Evolutionary conservation across 1,284 basidiomycete genomes (phyloP), one percentile per base, ranked within the genome.

Genomic region (Veloboletus limbatus): DNA sequence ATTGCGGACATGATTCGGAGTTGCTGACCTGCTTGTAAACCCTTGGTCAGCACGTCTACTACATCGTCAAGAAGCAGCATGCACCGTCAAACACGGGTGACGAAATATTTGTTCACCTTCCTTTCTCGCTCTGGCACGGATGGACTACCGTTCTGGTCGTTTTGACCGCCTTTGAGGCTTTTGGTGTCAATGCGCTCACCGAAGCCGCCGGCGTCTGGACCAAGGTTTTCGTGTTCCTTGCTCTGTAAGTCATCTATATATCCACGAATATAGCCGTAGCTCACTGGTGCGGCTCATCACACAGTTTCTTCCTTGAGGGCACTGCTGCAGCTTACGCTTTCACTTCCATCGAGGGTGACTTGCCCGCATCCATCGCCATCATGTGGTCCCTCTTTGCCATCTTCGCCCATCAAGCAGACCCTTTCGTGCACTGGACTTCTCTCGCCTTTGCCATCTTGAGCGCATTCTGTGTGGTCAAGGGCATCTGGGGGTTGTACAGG

Each of bases 91-190:
- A 64, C 53, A 61, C 77, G 32, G 74, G 76, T 21, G 90, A 93
- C 53, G 92, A 96, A 67, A 66, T 91, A 52, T 88, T 88, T 53
- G 71, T 91, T 30, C 88, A 91, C 62, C 79, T 91, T 13, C 92
- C 92, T 8, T 94, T 95, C 78, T 93, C 90, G 8, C 81, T 95
- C 45, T 97, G 88, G 73, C 94, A 97, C 64, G 94, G 94, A 40
- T 96, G 93, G 88, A 92, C 91, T 13, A 93, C 92, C 40, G 87
- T 97, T 42, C 81, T 97, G 48, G 88, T 96, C 55, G 76, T 97
- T 52, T 73, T 97, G 51, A 88, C 90, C 37, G 86, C 80, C 4
- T 97, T 97, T 66, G 86, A 94, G 65, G 93, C 92, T 0, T 96
- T 96, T 59, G 94, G 94, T 54, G 82, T 85, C 49, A 78, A 94